Evolutionary conservation across 441 rosid genomes (phyloP).

Genomic region (Mallotus japonicus): DNA sequence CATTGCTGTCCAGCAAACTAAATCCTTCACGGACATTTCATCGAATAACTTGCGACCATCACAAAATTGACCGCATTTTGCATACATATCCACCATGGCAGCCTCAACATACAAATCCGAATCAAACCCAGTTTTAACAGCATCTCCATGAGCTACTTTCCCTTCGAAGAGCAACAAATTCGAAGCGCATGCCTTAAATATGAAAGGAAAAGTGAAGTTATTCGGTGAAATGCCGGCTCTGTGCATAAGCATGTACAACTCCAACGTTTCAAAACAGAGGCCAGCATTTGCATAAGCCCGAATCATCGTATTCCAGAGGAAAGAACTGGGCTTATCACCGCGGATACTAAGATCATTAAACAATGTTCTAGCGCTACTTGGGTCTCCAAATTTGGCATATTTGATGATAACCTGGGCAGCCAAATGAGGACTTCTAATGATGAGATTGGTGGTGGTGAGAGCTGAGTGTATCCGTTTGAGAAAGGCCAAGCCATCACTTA

Average conservation of each 20-base stretch:
- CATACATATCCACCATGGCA: constrained; percentile 42
- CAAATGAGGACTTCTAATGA: constrained; percentile 35
- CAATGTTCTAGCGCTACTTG: constrained; percentile 30
- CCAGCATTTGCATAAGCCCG: constrained; percentile 45
- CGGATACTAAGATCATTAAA: constrained; percentile 28
- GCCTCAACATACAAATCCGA: constrained; percentile 41
- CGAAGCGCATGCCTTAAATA: constrained; percentile 46
- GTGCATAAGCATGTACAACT: constrained; percentile 42
- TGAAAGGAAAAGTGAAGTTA: constrained; percentile 49
- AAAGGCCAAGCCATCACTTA: constrained; percentile 29
- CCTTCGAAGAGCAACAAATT: constrained; percentile 27
- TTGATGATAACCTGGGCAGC: constrained; percentile 40
- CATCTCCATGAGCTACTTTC: constrained; percentile 39
- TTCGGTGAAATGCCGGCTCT: constrained; percentile 39
- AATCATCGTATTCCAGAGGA: constrained; percentile 53
- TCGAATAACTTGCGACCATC: constrained; percentile 46
- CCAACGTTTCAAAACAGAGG: constrained; percentile 34
- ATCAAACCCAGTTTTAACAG: constrained; percentile 40
- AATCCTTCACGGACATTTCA: constrained; percentile 49
- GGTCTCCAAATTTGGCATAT: constrained; percentile 38
- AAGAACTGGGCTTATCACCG: constrained; percentile 31
- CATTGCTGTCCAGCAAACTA: constrained; percentile 57
- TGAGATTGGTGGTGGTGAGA: constrained; percentile 33
- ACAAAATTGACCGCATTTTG: constrained; percentile 35
- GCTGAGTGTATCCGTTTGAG: constrained; percentile 46